Evolutionary conservation across 257 asterid genomes (phyloP).

Genomic region (Solanum ossicruentum): DNA sequence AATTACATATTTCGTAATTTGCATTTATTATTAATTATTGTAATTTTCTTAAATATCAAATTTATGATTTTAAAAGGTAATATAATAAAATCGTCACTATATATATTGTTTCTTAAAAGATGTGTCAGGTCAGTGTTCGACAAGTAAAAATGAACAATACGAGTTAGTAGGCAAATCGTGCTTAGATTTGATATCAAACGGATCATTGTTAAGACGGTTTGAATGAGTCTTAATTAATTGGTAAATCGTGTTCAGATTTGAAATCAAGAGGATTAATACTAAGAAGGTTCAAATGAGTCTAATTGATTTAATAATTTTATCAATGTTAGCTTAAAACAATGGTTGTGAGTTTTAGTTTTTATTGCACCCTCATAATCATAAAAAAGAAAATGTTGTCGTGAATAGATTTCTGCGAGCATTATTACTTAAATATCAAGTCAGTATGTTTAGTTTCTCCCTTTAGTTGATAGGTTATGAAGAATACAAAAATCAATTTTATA

Average conservation of each 20-base stretch:
- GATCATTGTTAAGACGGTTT: no score
- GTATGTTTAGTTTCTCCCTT: not conserved
- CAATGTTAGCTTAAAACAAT: rapidly evolving
- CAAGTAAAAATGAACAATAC: not conserved
- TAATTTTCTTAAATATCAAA: not conserved
- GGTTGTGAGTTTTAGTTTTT: not conserved
- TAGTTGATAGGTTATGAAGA: not conserved
- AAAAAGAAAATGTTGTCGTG: not conserved
- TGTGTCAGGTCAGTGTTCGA: not conserved
- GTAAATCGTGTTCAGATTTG: not conserved
- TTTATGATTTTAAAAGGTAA: not conserved
- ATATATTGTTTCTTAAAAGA: not conserved
- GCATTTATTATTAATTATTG: no score
- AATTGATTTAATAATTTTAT: not conserved
- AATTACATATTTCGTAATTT: no score
- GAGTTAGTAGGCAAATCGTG: not conserved
- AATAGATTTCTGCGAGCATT: not conserved
- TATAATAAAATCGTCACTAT: not conserved
- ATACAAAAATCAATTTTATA: not conserved
- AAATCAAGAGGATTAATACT: not conserved
- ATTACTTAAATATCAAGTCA: not conserved
- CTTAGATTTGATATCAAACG: no score
- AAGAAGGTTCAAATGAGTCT: not conserved
- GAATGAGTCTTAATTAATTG: not conserved
- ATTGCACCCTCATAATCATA: not conserved